Evolutionary conservation across 2,329 filamentous ascomycete species (phyloP), one percentile per base, ranked within the genome.

Genomic region (Epichloe sp.): DNA sequence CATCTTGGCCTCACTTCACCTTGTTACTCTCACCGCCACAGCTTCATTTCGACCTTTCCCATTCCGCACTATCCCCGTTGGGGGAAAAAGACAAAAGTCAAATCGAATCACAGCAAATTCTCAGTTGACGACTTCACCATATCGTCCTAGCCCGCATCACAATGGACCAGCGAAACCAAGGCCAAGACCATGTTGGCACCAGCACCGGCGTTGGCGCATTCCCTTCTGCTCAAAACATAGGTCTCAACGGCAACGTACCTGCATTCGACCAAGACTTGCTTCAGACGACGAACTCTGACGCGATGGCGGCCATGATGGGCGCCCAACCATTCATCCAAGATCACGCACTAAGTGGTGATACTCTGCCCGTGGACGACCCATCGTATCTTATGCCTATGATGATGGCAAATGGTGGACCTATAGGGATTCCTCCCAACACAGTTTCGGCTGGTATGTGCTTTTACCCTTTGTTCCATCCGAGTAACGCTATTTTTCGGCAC

Each of bases 391-490:
- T 65, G 45, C 60, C 66, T 15, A 58, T 64, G 51, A 57, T 61
- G 52, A 59, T 65, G 48, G 43, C 59, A 40, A 68, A 67, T 7
- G 58, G 62, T 23, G 52, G 56, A 17, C 53, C 56, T 11, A 44
- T 53, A 4, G 55, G 55, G 26, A 44, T 36, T 17, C 52, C 46
- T n/a, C 59, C 57, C 41, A 61, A 58, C 15, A 58, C 57, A 12
- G 60, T 70, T 57, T 68, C 63, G 38, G 63, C 67, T 48, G 67
- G 67, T 69, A 57, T 56, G 57, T 53, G 43, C 15, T 21, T 19
- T 1, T 14, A 10, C 8, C 21, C 3, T 36, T 31, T 49, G 47
- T 17, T 31, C 31, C 19, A 34, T 34, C 5, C 36, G 12, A 14
- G 19, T 11, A 10, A 41, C 26, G 42, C 8, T n/a, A 15, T 4